Evolutionary conservation across 345 rosid species (phyloP), one percentile per base, ranked within the genome.

Genomic region (Citrus medica): DNA sequence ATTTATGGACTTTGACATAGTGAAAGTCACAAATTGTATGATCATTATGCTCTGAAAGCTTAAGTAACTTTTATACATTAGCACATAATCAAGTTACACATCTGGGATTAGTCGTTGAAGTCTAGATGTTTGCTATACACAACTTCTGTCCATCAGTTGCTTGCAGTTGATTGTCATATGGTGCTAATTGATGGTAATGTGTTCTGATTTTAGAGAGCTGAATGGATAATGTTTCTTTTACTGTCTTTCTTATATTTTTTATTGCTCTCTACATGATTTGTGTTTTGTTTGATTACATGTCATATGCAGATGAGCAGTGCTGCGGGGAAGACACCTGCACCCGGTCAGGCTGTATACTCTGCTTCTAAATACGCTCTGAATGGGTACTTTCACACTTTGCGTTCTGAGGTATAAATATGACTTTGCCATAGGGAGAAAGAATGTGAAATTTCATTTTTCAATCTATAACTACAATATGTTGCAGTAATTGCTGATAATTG

Each of bases 241-340:
- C 38, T 21, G 4, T 61, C 73, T 64, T 35, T 59, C 38, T 0
- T 70, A 4, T 32, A 7, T 74, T 7, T 30, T 21, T 19, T 46
- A 33, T 68, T 55, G 1, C 1, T 5, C 25, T 68, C 59, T 33
- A 21, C 48, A 5, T 8, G 38, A 16, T 5, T 10, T 2, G 33
- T 53, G 25, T 60, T 58, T 62, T 53, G 55, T 71, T 59, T 74
- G 79, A 67, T 42, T 46, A 33, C 79, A 68, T 53, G 67, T 51
- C 22, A 17, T 48, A 65, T 79, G 78, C 86, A 93, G 99, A 91
- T 95, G 88, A 95, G 99, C 86, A 92, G 99, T 88, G 99, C 98
- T 37, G 99, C 99, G 42, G 99, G 98, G 69, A 95, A 95, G 88
- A 84, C 92, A 74, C 98, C 98, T 46, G 86, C 97, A 72, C 99